These are phyloP conservation scores for Globisporangium barbulae DNA, from an alignment of 352 stramenopile species.

Conservation along the genomic window DNA sequence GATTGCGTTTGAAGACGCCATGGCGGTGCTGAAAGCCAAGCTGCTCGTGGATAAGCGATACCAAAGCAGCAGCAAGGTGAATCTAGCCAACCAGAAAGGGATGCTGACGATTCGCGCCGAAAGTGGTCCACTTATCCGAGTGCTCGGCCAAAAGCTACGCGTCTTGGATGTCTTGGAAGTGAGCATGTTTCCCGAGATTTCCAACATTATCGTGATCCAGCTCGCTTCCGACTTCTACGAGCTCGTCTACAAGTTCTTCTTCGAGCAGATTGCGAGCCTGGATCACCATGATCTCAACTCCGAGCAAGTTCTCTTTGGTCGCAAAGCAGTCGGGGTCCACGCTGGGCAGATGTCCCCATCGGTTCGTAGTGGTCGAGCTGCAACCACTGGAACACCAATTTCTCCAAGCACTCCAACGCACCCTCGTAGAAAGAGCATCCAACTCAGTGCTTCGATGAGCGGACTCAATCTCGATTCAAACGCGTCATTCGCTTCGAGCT, in stretches of 20 bases:
- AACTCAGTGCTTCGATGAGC: slow-evolving; percentile 8
- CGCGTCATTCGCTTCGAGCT: background rate
- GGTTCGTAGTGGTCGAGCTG: background rate
- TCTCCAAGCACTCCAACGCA: slow-evolving; percentile 1
- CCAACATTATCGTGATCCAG: slow-evolving; percentile 84
- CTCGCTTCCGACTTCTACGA: slow-evolving; percentile 81
- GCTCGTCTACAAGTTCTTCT: slow-evolving; percentile 85
- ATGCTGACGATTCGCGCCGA: slow-evolving; percentile 77
- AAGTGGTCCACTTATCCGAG: slow-evolving; percentile 58
- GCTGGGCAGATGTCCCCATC: slow-evolving; percentile 3
- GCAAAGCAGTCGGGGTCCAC: slow-evolving; percentile 21
- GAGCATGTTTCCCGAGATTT: slow-evolving; percentile 79
- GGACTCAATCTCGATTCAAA: slow-evolving; percentile 1
- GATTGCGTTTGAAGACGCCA: slow-evolving; percentile 72
- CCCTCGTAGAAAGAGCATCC: slow-evolving; percentile 10
- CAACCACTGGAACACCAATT: background rate
- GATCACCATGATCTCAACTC: slow-evolving; percentile 34
- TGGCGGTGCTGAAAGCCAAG: slow-evolving; percentile 66
- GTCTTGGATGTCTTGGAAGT: slow-evolving; percentile 77
- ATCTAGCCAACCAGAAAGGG: slow-evolving; percentile 47
- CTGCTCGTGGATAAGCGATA: slow-evolving; percentile 59
- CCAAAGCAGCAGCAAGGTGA: slow-evolving; percentile 28
- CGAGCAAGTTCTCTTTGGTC: slow-evolving; percentile 61
- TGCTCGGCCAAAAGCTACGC: slow-evolving; percentile 65
- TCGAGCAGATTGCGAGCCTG: slow-evolving; percentile 36